phyloP scores from a whole-genome alignment of 331 rosid genomes.

The Prunus yedoensis region DNA sequence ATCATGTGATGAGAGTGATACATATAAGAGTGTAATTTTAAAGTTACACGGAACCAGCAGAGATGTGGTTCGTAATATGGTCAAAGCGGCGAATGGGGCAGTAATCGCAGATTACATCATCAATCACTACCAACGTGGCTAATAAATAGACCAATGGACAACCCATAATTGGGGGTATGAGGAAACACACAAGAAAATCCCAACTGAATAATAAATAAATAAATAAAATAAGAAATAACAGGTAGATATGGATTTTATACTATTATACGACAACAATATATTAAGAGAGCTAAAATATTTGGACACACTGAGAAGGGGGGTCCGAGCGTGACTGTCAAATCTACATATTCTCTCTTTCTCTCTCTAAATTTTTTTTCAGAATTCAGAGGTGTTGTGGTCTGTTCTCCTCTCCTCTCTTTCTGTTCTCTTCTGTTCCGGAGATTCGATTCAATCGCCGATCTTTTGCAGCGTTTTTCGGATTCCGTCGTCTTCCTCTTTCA shows the following conservation, averaged over 20 bases:
- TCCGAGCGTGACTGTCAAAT: constrained; percentile 92
- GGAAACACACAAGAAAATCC: constrained; percentile 29
- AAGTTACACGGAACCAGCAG: fast-evolving
- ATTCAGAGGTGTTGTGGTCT: constrained; percentile 19
- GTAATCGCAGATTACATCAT: constrained; percentile 8
- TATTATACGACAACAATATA: constrained; percentile 21
- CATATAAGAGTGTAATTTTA: too few relatives aligned
- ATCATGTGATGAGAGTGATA: too few relatives aligned
- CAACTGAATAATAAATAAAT: constrained; percentile 12
- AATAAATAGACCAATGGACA: constrained; percentile 1
- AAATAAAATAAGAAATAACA: constrained; percentile 21
- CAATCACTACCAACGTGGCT: constrained; percentile 35
- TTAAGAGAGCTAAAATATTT: constrained; percentile 33
- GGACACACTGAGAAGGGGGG: constrained; percentile 40
- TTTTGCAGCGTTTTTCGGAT: constrained; percentile 53
- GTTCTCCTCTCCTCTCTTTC: constrained; percentile 16
- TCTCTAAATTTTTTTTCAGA: constrained; percentile 26
- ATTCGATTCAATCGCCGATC: constrained; percentile 74
- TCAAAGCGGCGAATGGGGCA: background rate
- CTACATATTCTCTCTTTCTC: constrained; percentile 63
- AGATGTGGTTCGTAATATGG: background rate
- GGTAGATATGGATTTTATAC: constrained; percentile 26
- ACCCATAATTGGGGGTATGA: constrained; percentile 19
- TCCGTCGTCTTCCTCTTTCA: constrained; percentile 40
- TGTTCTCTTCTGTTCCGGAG: constrained; percentile 30